A percentile compares a stretch with the other conserved stretches of the same genome.
Evolutionary conservation across 2,329 filamentous ascomycete species (phyloP).

Genomic region (Xylaria sp.): DNA sequence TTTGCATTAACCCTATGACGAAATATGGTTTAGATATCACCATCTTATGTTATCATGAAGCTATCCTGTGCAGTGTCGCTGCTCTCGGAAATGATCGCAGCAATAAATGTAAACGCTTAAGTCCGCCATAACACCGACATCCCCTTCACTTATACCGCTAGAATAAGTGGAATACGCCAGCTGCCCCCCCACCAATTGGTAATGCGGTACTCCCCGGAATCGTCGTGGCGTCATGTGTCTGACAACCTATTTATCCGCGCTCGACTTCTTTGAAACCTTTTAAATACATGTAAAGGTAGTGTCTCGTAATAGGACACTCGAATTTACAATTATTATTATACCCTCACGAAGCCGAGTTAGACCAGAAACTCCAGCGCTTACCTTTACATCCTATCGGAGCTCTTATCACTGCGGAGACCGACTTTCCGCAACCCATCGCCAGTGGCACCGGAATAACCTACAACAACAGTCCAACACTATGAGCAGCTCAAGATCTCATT

Average conservation of each 20-base stretch:
- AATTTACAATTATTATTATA: neutral
- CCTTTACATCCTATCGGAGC: neutral
- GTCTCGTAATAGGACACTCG: neutral
- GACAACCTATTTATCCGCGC: constrained; percentile 29
- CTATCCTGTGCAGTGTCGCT: no score
- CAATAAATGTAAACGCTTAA: constrained; percentile 24
- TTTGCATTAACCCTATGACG: neutral
- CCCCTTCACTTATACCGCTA: neutral
- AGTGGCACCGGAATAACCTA: constrained; percentile 20
- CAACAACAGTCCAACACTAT: constrained; percentile 33
- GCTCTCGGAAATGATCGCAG: neutral
- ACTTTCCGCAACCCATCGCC: constrained; percentile 18
- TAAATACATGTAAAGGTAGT: neutral
- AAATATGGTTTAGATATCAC: neutral
- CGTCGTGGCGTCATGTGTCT: constrained; percentile 42
- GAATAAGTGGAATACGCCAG: neutral
- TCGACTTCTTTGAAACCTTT: constrained; percentile 7
- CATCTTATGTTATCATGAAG: neutral
- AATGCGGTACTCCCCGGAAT: constrained; percentile 18
- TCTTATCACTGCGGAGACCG: constrained; percentile 33
- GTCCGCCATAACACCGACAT: constrained; percentile 39
- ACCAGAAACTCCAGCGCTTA: neutral
- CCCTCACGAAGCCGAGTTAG: neutral
- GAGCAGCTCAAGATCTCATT: constrained; percentile 41
- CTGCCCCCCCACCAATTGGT: constrained; percentile 26